phyloP scores from a whole-genome alignment of 139 green algal species.

The Chlamydomonas sp. region DNA sequence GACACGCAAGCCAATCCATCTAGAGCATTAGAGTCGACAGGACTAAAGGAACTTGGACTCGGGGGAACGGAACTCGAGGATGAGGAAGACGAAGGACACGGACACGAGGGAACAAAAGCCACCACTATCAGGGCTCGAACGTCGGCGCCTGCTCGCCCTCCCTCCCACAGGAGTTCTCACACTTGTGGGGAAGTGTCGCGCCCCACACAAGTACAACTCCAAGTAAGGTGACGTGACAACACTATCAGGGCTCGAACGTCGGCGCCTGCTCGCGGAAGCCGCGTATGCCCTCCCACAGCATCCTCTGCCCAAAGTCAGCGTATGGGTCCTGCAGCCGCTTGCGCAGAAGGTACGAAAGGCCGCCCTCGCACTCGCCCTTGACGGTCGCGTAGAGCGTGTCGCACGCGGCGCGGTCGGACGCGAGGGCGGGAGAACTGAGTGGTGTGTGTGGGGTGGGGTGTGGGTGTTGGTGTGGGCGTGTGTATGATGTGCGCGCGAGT shows the following conservation, averaged over 20 bases:
- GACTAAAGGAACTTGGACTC: too few relatives aligned
- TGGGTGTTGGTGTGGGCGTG: neutral
- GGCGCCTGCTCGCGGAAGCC: constrained; percentile 58
- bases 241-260: constrained; percentile 72
- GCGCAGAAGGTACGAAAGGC: constrained; percentile 62
- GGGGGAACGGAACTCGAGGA: too few relatives aligned
- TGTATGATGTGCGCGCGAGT: constrained; percentile 1
- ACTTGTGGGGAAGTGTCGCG: too few relatives aligned
- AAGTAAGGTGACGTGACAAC: too few relatives aligned
- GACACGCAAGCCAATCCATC: too few relatives aligned
- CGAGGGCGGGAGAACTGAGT: constrained; percentile 30
- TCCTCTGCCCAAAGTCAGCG: constrained; percentile 49
- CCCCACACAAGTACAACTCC: too few relatives aligned
- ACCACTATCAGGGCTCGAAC: too few relatives aligned
- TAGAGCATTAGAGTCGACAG: too few relatives aligned
- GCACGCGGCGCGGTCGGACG: constrained; percentile 61
- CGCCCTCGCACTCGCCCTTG: constrained; percentile 25
- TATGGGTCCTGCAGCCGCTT: constrained; percentile 76
- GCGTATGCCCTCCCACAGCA: constrained; percentile 66
- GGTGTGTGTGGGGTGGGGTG: neutral
- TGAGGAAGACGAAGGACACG: too few relatives aligned
- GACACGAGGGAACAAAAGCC: too few relatives aligned
- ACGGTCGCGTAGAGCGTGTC: constrained; percentile 62
- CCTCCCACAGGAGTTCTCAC: too few relatives aligned
- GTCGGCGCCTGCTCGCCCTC: too few relatives aligned